A percentile compares a stretch with the other conserved stretches of the same genome.
Evolutionary conservation across 2,329 filamentous ascomycete genomes (phyloP).

Genomic region (Exophiala calicioides): DNA sequence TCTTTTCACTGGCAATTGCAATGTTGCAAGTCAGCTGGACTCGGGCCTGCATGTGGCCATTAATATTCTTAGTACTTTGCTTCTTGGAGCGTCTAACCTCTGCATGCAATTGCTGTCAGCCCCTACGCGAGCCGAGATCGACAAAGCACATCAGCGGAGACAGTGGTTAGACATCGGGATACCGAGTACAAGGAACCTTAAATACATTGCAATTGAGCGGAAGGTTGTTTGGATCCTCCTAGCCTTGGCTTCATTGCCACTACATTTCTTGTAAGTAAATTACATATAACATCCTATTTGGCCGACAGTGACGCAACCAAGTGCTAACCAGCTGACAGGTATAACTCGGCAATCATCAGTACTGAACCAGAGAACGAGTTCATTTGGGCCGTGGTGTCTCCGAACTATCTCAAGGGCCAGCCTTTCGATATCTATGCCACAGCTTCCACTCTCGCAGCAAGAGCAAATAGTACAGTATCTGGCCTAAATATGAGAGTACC

Average conservation of each 20-base stretch:
- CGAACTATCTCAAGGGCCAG: too few relatives aligned
- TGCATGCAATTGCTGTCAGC: slow-evolving; percentile 39
- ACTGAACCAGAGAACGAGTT: too few relatives aligned
- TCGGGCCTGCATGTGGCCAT: slow-evolving; percentile 38
- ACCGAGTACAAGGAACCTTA: slow-evolving; percentile 34
- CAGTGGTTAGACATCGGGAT: slow-evolving; percentile 37
- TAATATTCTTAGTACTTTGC: slow-evolving; percentile 38
- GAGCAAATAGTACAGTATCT: too few relatives aligned
- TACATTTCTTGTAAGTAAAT: slow-evolving; percentile 32
- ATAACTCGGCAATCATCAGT: too few relatives aligned
- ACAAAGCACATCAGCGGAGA: slow-evolving; percentile 34
- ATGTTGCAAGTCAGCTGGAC: slow-evolving; percentile 15
- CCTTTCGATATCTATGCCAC: too few relatives aligned
- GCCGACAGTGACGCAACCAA: too few relatives aligned
- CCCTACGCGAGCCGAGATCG: slow-evolving; percentile 37
- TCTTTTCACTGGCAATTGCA: slow-evolving; percentile 25
- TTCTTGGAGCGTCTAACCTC: slow-evolving; percentile 39
- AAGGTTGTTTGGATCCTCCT: slow-evolving; percentile 30
- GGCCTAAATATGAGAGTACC: too few relatives aligned
- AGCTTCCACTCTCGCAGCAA: too few relatives aligned
- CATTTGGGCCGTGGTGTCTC: too few relatives aligned
- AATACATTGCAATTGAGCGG: slow-evolving; percentile 16
- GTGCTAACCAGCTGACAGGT: too few relatives aligned
- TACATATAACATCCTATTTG: too few relatives aligned
- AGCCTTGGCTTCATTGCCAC: slow-evolving; percentile 29